phyloP scores from a whole-genome alignment of 768 basidiomycete genomes.

The Polyporus arcularius region DNA sequence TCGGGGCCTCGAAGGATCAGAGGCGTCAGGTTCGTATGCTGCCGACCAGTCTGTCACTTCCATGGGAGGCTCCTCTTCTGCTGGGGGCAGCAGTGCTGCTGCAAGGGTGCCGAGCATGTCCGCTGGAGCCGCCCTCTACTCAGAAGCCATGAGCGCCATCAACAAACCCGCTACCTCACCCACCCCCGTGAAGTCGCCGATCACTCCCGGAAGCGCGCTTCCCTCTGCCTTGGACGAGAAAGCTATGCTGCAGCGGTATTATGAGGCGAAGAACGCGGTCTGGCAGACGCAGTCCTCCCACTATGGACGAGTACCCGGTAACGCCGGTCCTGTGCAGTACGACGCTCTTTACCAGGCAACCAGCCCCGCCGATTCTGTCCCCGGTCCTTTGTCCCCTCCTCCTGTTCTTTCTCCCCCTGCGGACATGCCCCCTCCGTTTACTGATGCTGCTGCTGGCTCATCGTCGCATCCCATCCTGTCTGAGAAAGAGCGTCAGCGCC shows the following conservation, averaged over 20 bases:
- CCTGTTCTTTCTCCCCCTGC: constrained; percentile 28
- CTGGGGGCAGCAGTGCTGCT: constrained; percentile 21
- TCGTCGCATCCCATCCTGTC: constrained; percentile 39
- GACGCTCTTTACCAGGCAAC: constrained; percentile 54
- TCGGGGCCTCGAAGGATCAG: constrained; percentile 41
- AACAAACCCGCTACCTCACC: constrained; percentile 14
- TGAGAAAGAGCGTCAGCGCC: constrained; percentile 73
- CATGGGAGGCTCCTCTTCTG: background rate
- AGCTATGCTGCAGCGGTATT: constrained; percentile 63
- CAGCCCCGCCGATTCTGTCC: constrained; percentile 18
- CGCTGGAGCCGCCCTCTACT: constrained; percentile 45
- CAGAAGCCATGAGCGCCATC: constrained; percentile 46
- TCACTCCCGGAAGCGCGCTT: background rate
- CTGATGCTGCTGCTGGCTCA: constrained; percentile 34
- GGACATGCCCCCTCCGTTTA: constrained; percentile 58
- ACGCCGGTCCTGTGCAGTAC: constrained; percentile 52
- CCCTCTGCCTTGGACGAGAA: constrained; percentile 75
- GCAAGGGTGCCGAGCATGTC: constrained; percentile 31
- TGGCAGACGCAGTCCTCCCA: constrained; percentile 50
- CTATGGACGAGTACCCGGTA: constrained; percentile 17
- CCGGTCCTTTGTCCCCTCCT: constrained; percentile 31
- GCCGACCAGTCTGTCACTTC: background rate
- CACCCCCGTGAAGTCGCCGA: background rate
- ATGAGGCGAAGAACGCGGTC: constrained; percentile 73
- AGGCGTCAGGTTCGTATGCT: background rate